A percentile compares a stretch with the other conserved stretches of the same genome.
These are phyloP conservation scores for Sporodiniella umbellata DNA, from an alignment of 371 early-diverging fungal species.

Conservation along the genomic window DNA sequence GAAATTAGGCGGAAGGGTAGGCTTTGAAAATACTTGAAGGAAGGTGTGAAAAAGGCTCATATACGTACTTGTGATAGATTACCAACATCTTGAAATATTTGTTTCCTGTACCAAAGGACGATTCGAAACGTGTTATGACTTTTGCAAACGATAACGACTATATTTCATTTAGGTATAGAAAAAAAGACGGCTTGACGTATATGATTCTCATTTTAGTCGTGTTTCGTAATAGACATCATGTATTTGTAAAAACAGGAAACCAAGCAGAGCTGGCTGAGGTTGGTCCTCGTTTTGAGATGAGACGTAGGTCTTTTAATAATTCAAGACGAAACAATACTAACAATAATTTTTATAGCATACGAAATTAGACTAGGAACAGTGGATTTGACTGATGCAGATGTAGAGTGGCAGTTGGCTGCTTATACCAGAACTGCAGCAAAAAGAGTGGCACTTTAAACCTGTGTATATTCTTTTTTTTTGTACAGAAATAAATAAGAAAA, in stretches of 20 bases:
- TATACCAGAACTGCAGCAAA: constrained; percentile 95
- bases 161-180: constrained; percentile 85
- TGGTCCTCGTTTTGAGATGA: constrained; percentile 84
- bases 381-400: constrained; percentile 94
- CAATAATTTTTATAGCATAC: constrained; percentile 69
- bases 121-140: constrained; percentile 94
- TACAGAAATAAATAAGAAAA: constrained; percentile 1
- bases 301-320: constrained; percentile 47
- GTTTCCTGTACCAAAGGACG: constrained; percentile 97
- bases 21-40: too few relatives aligned
- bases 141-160: constrained; percentile 95
- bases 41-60: neutral
- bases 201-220: neutral
- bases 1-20: constrained; percentile 82
- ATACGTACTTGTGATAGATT: constrained; percentile 38
- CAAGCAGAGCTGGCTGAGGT: constrained; percentile 94
- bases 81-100: constrained; percentile 90
- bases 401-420: constrained; percentile 96
- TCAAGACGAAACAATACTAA: too few relatives aligned
- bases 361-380: constrained; percentile 95
- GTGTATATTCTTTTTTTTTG: constrained; percentile 2
- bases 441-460: constrained; percentile 66
- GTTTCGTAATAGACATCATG: constrained; percentile 79
- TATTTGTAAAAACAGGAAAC: constrained; percentile 83
- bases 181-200: neutral